Percentiles rank a stretch among this genome's conserved stretches.
phyloP scores from a whole-genome alignment of 176 grass and related monocot species.

The Hsuehochloa calcarea region DNA sequence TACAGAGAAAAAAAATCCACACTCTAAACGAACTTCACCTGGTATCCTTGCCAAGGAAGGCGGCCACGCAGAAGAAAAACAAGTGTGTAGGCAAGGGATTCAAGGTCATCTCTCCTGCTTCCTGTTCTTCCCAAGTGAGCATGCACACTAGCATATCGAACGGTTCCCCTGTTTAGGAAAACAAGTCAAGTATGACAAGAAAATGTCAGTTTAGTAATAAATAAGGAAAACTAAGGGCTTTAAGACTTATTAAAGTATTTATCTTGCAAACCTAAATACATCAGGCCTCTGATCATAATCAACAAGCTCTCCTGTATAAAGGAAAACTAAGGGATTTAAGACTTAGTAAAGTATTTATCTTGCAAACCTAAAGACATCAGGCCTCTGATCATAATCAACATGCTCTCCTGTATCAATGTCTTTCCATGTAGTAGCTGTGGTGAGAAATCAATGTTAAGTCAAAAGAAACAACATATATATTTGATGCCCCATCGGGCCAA shows the following conservation, averaged over 20 bases:
- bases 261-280: slow-evolving; percentile 67
- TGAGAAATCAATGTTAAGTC: slow-evolving; percentile 17
- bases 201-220: slow-evolving; percentile 23
- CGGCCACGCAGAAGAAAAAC: slow-evolving; percentile 86
- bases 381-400: slow-evolving; percentile 77
- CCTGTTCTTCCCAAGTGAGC: slow-evolving; percentile 91
- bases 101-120: slow-evolving; percentile 91
- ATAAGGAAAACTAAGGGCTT: slow-evolving; percentile 1
- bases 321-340: neutral
- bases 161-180: slow-evolving; percentile 63
- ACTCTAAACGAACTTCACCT: slow-evolving; percentile 52
- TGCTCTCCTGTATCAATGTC: slow-evolving; percentile 62
- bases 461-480: slow-evolving; percentile 6
- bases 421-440: slow-evolving; percentile 82
- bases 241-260: neutral
- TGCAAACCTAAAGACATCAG: slow-evolving; percentile 79
- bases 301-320: slow-evolving; percentile 30
- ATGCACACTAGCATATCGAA: slow-evolving; percentile 89
- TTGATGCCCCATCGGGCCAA: neutral
- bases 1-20: neutral
- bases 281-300: slow-evolving; percentile 80
- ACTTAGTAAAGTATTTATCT: neutral
- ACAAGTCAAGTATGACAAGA: slow-evolving; percentile 24
- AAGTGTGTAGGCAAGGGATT: slow-evolving; percentile 96
- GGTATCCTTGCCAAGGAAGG: slow-evolving; percentile 95